These are phyloP conservation scores for Scutellaria baicalensis DNA, from an alignment of 257 asterid species.

Conservation along the genomic window DNA sequence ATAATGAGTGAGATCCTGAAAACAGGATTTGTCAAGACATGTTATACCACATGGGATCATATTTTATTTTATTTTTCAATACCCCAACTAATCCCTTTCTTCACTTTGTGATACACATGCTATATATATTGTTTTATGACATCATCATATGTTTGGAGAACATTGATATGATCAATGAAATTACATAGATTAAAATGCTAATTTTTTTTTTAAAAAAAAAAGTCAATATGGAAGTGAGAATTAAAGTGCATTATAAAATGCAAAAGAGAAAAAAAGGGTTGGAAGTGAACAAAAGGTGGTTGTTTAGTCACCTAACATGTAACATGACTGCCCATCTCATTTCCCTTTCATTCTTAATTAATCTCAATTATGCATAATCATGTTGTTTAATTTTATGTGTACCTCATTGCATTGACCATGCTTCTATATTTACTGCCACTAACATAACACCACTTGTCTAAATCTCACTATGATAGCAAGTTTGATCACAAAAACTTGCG, in stretches of 20 bases:
- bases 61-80: no score
- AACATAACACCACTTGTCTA: conserved; percentile 1
- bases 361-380: conserved; percentile 21
- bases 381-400: conserved; percentile 17
- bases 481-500: no score
- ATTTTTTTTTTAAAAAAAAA: no score
- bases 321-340: conserved; percentile 26
- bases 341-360: conserved; percentile 14
- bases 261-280: not conserved
- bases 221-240: not conserved
- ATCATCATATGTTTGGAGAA: not conserved
- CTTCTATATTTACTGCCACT: not conserved
- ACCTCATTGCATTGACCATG: conserved; percentile 22
- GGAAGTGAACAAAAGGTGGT: conserved; percentile 24
- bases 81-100: no score
- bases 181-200: not conserved
- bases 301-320: conserved; percentile 29
- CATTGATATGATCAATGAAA: no score
- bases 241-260: not conserved
- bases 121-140: no score
- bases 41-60: no score
- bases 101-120: no score
- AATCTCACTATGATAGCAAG: not conserved
- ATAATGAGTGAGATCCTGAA: not conserved
- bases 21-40: not conserved